Evolutionary conservation across 331 rosid genomes (phyloP).

Genomic region (Quercus tomentella): DNA sequence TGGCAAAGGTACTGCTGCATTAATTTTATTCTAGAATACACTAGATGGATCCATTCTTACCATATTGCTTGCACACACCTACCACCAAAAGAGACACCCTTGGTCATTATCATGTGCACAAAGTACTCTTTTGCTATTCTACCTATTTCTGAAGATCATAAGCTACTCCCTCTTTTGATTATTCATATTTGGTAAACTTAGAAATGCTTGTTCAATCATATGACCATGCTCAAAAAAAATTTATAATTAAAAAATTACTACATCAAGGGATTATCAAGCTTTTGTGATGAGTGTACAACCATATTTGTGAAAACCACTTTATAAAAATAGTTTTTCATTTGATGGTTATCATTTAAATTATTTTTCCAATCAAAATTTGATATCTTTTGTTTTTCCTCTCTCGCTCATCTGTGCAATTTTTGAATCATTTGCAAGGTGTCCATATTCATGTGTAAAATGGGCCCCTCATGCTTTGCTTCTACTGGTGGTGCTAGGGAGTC

Average conservation of each 20-base stretch:
- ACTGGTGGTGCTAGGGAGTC: conserved; percentile 71
- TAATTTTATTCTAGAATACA: background rate
- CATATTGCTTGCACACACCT: background rate
- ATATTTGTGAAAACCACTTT: background rate
- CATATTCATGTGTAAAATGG: conserved; percentile 70
- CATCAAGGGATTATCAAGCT: background rate
- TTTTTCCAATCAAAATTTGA: background rate
- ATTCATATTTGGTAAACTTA: background rate
- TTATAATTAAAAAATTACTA: background rate
- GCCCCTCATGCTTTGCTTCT: conserved; percentile 82
- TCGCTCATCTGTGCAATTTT: background rate
- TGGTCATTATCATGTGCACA: background rate
- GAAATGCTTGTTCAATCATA: background rate
- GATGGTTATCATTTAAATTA: background rate
- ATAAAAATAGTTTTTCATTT: background rate
- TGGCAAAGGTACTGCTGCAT: conserved; percentile 60
- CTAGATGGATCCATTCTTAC: background rate
- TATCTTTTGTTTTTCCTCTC: background rate
- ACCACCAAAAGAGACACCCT: background rate
- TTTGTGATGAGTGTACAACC: background rate
- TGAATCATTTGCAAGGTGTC: conserved; percentile 55
- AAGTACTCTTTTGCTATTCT: background rate
- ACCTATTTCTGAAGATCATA: background rate
- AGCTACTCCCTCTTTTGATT: background rate
- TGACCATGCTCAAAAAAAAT: background rate